Evolutionary conservation across 1,284 basidiomycete species (phyloP).

Genomic region (Tremellales sp.): DNA sequence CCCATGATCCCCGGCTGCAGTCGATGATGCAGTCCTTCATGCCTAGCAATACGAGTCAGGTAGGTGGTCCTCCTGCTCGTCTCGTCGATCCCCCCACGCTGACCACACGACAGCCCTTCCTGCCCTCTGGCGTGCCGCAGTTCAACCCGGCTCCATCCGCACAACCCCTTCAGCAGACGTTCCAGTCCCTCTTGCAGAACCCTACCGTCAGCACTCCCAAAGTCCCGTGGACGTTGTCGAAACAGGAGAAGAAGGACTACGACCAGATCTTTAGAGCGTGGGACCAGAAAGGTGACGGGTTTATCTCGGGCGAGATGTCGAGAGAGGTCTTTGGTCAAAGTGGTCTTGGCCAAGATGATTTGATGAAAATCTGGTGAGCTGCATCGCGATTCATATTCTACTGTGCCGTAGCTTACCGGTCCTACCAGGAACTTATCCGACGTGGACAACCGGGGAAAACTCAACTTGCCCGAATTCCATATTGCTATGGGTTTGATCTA

Average conservation of each 20-base stretch:
- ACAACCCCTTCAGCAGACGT: conserved; percentile 56
- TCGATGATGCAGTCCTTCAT: conserved; percentile 85
- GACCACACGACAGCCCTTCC: conserved; percentile 30
- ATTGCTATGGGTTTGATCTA: conserved; percentile 99
- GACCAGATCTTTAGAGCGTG: conserved; percentile 96
- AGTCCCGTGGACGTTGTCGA: conserved; percentile 83
- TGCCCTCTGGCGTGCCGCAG: conserved; percentile 54
- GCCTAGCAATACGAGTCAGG: conserved; percentile 52
- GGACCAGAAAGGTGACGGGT: conserved; percentile 73
- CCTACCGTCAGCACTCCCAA: conserved; percentile 67
- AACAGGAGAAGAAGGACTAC: conserved; percentile 93
- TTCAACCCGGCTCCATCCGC: conserved; percentile 49
- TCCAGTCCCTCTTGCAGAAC: conserved; percentile 55
- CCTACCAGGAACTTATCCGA: conserved; percentile 75
- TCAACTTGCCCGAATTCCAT: conserved; percentile 95
- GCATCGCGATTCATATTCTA: neutral
- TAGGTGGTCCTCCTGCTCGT: conserved; percentile 20
- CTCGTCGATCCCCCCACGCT: neutral
- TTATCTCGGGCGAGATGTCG: conserved; percentile 81
- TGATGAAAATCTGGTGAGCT: conserved; percentile 88
- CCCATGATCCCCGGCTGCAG: conserved; percentile 69
- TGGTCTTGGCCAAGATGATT: conserved; percentile 80
- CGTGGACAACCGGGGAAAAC: conserved; percentile 82
- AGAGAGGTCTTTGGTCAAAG: conserved; percentile 93
- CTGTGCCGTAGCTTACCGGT: conserved; percentile 5